Conservation (phyloP, 139 green algal genomes). For the Ettlia oleoabundans region DNA sequence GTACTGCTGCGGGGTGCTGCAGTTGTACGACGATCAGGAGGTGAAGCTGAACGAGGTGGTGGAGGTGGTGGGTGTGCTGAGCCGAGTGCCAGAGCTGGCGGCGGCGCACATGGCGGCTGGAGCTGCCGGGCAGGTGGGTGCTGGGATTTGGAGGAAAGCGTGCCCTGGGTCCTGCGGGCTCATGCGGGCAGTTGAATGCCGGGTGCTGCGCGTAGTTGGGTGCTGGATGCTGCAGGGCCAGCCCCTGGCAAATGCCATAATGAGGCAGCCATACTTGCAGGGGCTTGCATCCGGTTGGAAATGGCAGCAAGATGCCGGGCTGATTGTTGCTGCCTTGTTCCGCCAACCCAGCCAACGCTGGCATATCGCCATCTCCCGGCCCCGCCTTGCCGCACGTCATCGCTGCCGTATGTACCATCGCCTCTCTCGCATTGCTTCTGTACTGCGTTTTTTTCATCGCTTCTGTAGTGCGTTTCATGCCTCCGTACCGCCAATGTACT, state of each 20-base stretch:
- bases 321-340: no score
- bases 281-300: no score
- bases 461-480: background rate
- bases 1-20: background rate
- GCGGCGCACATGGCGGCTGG: slow-evolving; percentile 34
- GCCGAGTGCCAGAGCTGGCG: slow-evolving; percentile 53
- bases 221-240: no score
- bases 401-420: background rate
- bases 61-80: slow-evolving; percentile 68
- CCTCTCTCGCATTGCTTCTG: background rate
- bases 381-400: no score
- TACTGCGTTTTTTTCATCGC: background rate
- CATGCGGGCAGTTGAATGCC: background rate
- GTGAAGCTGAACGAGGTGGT: slow-evolving; percentile 71
- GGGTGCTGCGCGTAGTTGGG: no score
- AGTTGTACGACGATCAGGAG: slow-evolving; percentile 58
- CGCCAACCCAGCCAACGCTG: no score
- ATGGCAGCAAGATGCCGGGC: no score
- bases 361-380: no score
- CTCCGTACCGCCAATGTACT: background rate
- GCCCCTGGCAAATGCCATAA: no score
- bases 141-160: no score
- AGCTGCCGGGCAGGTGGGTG: background rate
- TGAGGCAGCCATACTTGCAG: no score
- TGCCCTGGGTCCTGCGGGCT: background rate